Evolutionary conservation across 2,329 filamentous ascomycete species (phyloP).

Genomic region (Stylonectria norvegica): DNA sequence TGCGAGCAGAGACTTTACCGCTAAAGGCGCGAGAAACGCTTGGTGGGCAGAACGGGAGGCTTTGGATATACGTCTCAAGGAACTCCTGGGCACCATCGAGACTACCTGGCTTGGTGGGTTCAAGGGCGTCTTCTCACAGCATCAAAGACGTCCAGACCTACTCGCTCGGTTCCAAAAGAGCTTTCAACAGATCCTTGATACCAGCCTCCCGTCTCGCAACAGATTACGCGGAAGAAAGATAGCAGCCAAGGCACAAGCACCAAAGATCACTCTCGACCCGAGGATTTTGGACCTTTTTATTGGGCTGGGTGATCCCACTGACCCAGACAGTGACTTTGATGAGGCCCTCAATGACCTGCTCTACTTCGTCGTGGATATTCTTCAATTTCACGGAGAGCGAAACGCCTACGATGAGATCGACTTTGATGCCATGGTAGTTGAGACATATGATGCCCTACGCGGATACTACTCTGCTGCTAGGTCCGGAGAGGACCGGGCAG

Average conservation of each 20-base stretch:
- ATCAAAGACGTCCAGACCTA: constrained; percentile 58
- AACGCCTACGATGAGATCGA: constrained; percentile 98
- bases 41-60: constrained; percentile 89
- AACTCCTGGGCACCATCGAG: constrained; percentile 81
- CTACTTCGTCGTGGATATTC: constrained; percentile 93
- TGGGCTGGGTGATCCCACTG: constrained; percentile 71
- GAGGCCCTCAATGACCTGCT: constrained; percentile 88
- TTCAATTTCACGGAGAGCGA: constrained; percentile 93
- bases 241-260: constrained; percentile 36
- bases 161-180: constrained; percentile 72
- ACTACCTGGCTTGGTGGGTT: constrained; percentile 95
- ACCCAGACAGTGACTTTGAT: constrained; percentile 70
- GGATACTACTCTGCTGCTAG: constrained; percentile 64
- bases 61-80: constrained; percentile 72
- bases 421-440: constrained; percentile 86
- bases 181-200: constrained; percentile 76
- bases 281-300: constrained; percentile 83
- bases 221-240: constrained; percentile 56
- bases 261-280: constrained; percentile 49
- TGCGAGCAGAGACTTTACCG: constrained; percentile 61
- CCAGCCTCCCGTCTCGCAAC: constrained; percentile 79
- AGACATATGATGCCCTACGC: constrained; percentile 79
- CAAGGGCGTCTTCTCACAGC: constrained; percentile 84
- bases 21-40: constrained; percentile 70
- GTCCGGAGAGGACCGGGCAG: constrained; percentile 37